phyloP scores from a whole-genome alignment of 1,284 basidiomycete species.

The Testicularia cyperi region DNA sequence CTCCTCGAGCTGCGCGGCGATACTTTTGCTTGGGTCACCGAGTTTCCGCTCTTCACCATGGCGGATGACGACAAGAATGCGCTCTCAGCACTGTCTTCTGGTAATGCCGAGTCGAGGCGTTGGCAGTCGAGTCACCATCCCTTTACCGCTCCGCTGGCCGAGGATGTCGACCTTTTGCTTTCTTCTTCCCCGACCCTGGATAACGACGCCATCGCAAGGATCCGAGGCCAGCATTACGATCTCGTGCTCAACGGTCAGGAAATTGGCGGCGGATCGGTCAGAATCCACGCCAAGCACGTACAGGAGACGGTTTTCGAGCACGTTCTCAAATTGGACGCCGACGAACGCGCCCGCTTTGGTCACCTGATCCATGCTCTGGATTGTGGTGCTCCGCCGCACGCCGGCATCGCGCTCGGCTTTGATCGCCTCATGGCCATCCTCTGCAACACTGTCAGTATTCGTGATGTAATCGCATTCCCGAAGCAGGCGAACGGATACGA shows the following conservation, averaged over 20 bases:
- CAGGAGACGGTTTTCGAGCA: constrained; percentile 80
- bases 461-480: constrained; percentile 95
- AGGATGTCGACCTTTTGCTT: constrained; percentile 76
- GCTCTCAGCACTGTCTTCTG: constrained; percentile 64
- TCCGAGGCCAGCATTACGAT: constrained; percentile 94
- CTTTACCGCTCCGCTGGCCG: constrained; percentile 90
- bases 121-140: constrained; percentile 92
- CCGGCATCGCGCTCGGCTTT: constrained; percentile 82
- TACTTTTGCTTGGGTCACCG: constrained; percentile 91
- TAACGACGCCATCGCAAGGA: constrained; percentile 7
- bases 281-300: constrained; percentile 82
- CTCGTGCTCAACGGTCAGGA: constrained; percentile 92
- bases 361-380: constrained; percentile 82
- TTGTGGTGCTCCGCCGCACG: constrained; percentile 90
- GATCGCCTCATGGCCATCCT: constrained; percentile 88
- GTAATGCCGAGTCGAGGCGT: constrained; percentile 60
- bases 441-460: constrained; percentile 77
- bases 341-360: constrained; percentile 74
- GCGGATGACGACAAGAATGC: constrained; percentile 84
- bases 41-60: constrained; percentile 89
- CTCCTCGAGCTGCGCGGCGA: constrained; percentile 62
- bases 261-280: constrained; percentile 88
- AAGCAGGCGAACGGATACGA: constrained; percentile 84
- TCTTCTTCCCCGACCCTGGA: constrained; percentile 33
- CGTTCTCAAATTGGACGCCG: constrained; percentile 72